These are phyloP conservation scores for Hippophae rhamnoides DNA, from an alignment of 306 rosid species.

Conservation along the genomic window DNA sequence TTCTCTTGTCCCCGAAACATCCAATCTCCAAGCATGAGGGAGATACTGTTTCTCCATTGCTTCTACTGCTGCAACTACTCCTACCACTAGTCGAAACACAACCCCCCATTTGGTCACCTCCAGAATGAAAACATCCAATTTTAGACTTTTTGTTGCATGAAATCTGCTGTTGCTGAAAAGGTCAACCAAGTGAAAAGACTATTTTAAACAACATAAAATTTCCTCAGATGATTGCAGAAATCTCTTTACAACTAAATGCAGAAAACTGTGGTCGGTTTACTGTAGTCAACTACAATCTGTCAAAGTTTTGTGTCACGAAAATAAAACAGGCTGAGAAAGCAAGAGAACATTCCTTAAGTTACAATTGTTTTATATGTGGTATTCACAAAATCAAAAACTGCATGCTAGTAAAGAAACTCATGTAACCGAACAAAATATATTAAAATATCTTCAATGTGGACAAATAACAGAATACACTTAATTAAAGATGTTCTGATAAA, in stretches of 20 bases:
- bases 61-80: conserved; percentile 68
- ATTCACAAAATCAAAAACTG: conserved; percentile 30
- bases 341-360: conserved; percentile 29
- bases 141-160: not conserved
- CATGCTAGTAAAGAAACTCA: conserved; percentile 14
- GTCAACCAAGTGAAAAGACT: conserved; percentile 32
- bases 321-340: conserved; percentile 45
- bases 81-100: conserved; percentile 80
- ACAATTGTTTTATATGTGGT: conserved; percentile 26
- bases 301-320: conserved; percentile 14
- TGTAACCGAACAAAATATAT: conserved; percentile 12
- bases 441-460: conserved; percentile 35
- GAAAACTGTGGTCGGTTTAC: conserved; percentile 26
- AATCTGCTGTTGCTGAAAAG: conserved; percentile 11
- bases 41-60: conserved; percentile 58
- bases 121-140: conserved; percentile 39
- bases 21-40: conserved; percentile 39
- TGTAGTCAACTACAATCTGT: conserved; percentile 36
- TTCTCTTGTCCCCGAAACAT: conserved; percentile 42
- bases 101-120: conserved; percentile 69
- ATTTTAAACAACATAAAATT: conserved; percentile 27
- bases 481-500: conserved; percentile 8
- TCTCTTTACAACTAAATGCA: conserved; percentile 29
- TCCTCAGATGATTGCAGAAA: conserved; percentile 27
- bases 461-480: conserved; percentile 35